Conservation (phyloP, 352 stramenopile genomes). For the Pythium oligandrum region DNA sequence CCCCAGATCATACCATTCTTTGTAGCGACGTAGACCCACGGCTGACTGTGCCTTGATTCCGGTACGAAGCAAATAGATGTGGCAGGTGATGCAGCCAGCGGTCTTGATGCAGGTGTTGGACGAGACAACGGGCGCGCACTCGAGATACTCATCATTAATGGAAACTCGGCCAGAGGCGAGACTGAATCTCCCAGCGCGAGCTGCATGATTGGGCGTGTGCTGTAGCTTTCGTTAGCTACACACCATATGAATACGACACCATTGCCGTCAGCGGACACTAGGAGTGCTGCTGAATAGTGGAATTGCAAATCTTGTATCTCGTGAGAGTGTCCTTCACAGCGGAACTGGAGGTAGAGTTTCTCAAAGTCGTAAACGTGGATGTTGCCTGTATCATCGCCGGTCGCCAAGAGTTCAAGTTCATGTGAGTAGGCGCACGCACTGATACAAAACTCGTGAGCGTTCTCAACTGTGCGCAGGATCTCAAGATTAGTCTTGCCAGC, state of each 20-base stretch:
- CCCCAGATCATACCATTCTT: constrained; percentile 7
- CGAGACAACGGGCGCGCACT: neutral
- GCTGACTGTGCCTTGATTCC: constrained; percentile 7
- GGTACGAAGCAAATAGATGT: constrained; percentile 24
- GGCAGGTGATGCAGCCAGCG: constrained; percentile 4
- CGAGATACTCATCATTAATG: too few relatives aligned
- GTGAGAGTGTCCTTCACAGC: constrained; percentile 37
- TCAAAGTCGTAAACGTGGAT: constrained; percentile 67
- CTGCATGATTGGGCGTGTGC: constrained; percentile 24
- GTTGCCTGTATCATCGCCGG: constrained; percentile 44
- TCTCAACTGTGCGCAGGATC: constrained; percentile 57
- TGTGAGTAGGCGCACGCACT: constrained; percentile 47
- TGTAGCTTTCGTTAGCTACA: constrained; percentile 20
- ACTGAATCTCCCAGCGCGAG: constrained; percentile 6
- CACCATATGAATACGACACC: constrained; percentile 45
- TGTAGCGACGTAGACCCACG: constrained; percentile 9
- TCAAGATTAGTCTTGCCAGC: constrained; percentile 46
- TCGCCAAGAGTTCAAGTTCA: constrained; percentile 37
- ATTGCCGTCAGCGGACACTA: constrained; percentile 42
- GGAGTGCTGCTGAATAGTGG: constrained; percentile 23
- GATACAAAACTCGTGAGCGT: constrained; percentile 56
- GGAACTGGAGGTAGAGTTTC: constrained; percentile 48
- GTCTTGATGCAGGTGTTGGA: neutral
- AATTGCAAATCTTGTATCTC: constrained; percentile 59
- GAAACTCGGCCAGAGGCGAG: too few relatives aligned